Evolutionary conservation across 1,139 yeast genomes (phyloP), one percentile per base, ranked within the genome.

Genomic region (Pichia sp.): DNA sequence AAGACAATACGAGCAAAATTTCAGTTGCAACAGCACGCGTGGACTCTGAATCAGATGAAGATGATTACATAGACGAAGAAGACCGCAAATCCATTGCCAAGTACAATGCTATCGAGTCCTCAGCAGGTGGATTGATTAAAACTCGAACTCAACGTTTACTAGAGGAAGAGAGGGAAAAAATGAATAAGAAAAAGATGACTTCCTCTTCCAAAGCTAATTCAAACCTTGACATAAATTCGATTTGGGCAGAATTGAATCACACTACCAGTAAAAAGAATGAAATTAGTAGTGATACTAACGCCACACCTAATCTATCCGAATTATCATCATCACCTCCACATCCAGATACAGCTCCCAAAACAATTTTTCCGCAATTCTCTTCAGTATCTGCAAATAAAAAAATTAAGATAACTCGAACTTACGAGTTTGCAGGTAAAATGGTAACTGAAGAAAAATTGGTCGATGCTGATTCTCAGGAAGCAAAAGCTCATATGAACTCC

Each of bases 341-440:
- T 6, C 33, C 33, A 29, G 6, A 7, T 7, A 10, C 33, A 29
- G 6, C 33, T 10, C 33, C 33, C 10, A 29, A 7, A 34, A 10
- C 23, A 16, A 34, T 10, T 7, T 29, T 7, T n/a, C n/a, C n/a
- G n/a, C n/a, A n/a, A n/a, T n/a, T n/a, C n/a, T n/a, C n/a, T n/a
- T n/a, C n/a, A n/a, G n/a, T n/a, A n/a, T n/a, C n/a, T 34, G 11
- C 9, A 7, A 16, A 34, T 10, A 34, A 45, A 31, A 44, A 41
- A 29, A 74, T 92, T 45, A 77, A 79, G 53, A 90, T 92, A 45
- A 80, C 78, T 49, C 72, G 94, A 46, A 77, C 81, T 5, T 90
- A 86, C 60, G 83, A 85, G 44, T 92, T 88, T 71, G 98, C 98
- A 0, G 97, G 97, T 2, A 84, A 84, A 54, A 71, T 79, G 5